phyloP scores from a whole-genome alignment of 352 stramenopile species.

The Phytophthora ramorum region DNA sequence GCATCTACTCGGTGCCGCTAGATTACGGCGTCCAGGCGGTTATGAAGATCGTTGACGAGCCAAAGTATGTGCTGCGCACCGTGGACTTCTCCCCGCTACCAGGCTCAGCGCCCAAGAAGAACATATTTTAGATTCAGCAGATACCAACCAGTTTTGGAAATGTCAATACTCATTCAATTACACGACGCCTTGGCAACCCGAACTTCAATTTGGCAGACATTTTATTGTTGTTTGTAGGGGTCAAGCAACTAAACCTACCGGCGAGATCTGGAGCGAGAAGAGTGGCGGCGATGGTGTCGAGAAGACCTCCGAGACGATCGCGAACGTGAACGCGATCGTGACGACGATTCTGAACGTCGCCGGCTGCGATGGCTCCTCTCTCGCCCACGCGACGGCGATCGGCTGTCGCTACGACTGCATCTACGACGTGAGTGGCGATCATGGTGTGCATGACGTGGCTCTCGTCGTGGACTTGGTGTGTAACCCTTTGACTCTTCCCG shows the following conservation, averaged over 20 bases:
- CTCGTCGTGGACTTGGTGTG: constrained; percentile 18
- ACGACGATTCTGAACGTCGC: constrained; percentile 43
- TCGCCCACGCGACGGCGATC: constrained; percentile 24
- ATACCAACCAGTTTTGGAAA: constrained; percentile 37
- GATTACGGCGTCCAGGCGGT: constrained; percentile 91
- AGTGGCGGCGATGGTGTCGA: constrained; percentile 25
- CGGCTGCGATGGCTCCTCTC: constrained; percentile 21
- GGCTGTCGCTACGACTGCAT: constrained; percentile 30
- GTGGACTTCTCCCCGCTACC: constrained; percentile 68
- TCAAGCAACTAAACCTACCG: constrained; percentile 2
- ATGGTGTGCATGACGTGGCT: constrained; percentile 20
- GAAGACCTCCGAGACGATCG: constrained; percentile 28
- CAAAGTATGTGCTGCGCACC: constrained; percentile 87
- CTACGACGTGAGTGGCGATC: constrained; percentile 23
- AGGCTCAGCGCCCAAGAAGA: constrained; percentile 34
- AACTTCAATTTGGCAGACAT: not conserved
- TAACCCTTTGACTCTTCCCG: constrained; percentile 7
- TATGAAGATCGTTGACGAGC: constrained; percentile 90
- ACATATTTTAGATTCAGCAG: constrained; percentile 40
- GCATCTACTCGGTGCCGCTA: constrained; percentile 87
- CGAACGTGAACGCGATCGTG: constrained; percentile 44
- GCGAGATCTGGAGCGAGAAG: constrained; percentile 37
- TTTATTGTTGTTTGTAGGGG: not conserved
- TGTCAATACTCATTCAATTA: constrained; percentile 27
- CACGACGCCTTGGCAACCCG: not conserved